These are phyloP conservation scores for Acanthamoeba lenticulata DNA, from an alignment of 208 protist genomes.

Conservation along the genomic window DNA sequence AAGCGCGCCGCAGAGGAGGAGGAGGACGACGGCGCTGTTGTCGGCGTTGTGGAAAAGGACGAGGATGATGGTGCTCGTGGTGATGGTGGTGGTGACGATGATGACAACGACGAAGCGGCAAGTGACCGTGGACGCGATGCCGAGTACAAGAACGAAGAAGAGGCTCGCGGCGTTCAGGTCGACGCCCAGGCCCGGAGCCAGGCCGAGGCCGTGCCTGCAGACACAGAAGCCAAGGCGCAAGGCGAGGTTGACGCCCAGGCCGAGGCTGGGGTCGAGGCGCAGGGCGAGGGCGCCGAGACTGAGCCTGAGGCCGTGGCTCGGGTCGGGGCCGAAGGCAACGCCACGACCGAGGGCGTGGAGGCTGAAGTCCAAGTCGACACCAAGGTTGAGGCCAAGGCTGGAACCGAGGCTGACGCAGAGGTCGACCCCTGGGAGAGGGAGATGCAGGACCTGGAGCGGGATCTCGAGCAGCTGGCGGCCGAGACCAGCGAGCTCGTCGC, in stretches of 20 bases:
- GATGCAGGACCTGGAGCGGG: background rate
- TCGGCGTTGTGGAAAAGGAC: no score
- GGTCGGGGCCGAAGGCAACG: background rate
- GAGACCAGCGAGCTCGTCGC: background rate
- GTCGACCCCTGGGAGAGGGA: background rate
- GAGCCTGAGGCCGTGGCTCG: no score
- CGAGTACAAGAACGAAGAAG: background rate
- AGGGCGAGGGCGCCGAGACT: background rate
- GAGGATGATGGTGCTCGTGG: no score
- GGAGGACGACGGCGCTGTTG: background rate
- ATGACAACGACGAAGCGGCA: no score
- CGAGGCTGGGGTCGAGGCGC: background rate
- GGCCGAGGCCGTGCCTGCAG: no score
- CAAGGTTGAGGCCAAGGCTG: background rate
- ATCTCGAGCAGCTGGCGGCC: background rate
- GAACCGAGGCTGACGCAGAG: background rate
- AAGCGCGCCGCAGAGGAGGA: background rate
- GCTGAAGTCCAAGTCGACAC: background rate
- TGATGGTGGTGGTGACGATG: no score
- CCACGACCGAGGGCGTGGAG: background rate
- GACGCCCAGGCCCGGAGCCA: background rate
- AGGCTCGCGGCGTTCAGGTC: background rate
- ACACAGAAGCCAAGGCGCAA: background rate
- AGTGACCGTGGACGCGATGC: no score
- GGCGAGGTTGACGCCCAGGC: no score